Conservation (phyloP, 371 early-diverging fungal species). For the Coemansia sp. region DNA sequence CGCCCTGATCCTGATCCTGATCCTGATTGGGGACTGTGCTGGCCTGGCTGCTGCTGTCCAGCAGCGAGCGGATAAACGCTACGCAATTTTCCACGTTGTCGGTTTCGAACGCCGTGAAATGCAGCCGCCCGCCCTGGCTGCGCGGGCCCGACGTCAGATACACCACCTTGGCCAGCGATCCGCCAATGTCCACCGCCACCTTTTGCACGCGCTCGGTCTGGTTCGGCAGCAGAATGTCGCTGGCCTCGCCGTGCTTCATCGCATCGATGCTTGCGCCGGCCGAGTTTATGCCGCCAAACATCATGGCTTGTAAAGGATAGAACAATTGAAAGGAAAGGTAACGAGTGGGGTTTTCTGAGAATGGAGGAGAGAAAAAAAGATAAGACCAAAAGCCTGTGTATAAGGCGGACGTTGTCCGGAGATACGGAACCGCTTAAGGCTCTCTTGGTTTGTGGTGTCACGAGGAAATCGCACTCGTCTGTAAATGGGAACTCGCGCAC, state of each 20-base stretch:
- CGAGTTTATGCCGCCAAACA: conserved; percentile 50
- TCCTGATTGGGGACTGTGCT: conserved; percentile 21
- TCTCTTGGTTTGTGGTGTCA: too few species aligned
- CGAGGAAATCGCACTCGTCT: too few species aligned
- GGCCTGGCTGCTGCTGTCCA: conserved; percentile 55
- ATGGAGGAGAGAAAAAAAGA: too few species aligned
- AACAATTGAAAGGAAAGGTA: too few species aligned
- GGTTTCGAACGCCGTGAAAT: conserved; percentile 93
- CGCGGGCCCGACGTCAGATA: conserved; percentile 69
- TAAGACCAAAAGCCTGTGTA: too few species aligned
- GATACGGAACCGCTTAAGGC: too few species aligned
- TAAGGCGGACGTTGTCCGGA: too few species aligned
- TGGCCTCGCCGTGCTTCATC: conserved; percentile 31
- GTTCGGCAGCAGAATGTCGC: conserved; percentile 85
- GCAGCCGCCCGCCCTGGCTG: conserved; percentile 80
- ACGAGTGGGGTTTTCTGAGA: too few species aligned
- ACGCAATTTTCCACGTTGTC: conserved; percentile 87
- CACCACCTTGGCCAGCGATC: conserved; percentile 91
- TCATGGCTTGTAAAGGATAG: conserved; percentile 12
- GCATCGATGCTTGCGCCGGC: conserved; percentile 48
- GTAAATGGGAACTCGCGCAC: too few species aligned
- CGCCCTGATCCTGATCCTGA: neutral
- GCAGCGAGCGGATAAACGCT: conserved; percentile 71
- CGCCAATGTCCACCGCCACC: conserved; percentile 94
- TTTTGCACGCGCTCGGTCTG: conserved; percentile 83